Percentiles rank a stretch among this genome's conserved stretches.
Conservation (phyloP, 352 stramenopile genomes). For the Blastocystis sp. region DNA sequence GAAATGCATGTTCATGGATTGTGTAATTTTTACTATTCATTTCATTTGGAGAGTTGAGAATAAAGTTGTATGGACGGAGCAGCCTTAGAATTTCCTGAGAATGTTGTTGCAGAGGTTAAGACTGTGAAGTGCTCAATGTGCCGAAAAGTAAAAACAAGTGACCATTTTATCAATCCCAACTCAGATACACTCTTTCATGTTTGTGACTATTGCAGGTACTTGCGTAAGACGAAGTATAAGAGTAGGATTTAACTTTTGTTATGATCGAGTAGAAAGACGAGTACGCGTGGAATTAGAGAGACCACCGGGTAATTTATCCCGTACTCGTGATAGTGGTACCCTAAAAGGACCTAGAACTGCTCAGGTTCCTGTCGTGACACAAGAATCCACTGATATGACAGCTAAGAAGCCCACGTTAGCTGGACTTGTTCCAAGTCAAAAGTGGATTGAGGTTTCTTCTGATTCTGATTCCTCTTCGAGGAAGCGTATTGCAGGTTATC, state of each 20-base stretch:
- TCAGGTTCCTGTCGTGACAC: neutral
- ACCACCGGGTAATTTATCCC: neutral
- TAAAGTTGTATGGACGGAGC: conserved; percentile 1
- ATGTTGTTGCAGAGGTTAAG: conserved; percentile 33
- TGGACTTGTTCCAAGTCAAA: conserved; percentile 16
- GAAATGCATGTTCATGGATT: neutral
- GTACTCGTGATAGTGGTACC: neutral
- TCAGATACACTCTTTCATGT: conserved; percentile 38
- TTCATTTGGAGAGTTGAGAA: neutral
- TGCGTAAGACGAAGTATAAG: conserved; percentile 65
- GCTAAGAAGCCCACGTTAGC: neutral
- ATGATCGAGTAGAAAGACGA: conserved; percentile 53
- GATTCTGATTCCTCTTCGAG: neutral
- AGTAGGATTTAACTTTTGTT: neutral
- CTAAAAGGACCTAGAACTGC: neutral
- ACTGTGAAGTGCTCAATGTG: conserved; percentile 65
- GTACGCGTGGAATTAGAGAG: conserved; percentile 32
- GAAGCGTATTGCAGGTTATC: neutral
- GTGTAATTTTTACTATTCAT: neutral
- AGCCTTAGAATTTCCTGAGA: neutral
- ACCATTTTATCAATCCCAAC: conserved; percentile 65
- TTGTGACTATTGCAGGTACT: conserved; percentile 51
- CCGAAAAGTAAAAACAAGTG: conserved; percentile 54
- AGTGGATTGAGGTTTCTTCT: conserved; percentile 49
- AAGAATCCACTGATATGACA: neutral